Evolutionary conservation across 139 green algal species (phyloP).

Genomic region (Micractinium conductrix): DNA sequence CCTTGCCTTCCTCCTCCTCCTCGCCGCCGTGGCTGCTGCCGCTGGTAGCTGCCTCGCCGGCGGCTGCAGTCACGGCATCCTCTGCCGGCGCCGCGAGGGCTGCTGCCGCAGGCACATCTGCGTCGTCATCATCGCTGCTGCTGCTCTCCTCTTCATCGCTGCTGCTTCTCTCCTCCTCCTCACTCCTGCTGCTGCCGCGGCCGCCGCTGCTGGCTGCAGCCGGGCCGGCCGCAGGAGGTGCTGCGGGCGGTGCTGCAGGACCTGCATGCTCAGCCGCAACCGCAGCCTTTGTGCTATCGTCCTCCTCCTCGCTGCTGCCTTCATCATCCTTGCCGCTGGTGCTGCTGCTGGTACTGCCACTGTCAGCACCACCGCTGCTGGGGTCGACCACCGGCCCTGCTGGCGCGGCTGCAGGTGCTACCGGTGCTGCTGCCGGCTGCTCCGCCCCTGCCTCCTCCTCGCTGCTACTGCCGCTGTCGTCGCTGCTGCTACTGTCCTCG

Average conservation of each 20-base stretch:
- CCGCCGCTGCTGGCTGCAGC: not conserved
- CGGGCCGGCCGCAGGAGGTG: not conserved
- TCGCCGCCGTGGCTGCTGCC: too few relatives aligned
- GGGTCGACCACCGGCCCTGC: too few relatives aligned
- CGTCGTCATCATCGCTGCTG: not conserved
- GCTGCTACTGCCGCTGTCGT: not conserved
- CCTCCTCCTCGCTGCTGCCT: not conserved
- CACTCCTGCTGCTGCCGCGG: conserved; percentile 1
- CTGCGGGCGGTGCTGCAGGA: too few relatives aligned
- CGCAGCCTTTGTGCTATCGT: not conserved
- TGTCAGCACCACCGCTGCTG: not conserved
- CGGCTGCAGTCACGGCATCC: too few relatives aligned
- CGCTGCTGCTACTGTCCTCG: conserved; percentile 6
- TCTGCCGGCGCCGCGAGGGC: not conserved
- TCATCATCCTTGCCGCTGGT: not conserved
- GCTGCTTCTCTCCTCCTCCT: not conserved
- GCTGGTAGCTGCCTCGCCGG: too few relatives aligned
- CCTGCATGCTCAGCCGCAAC: not conserved
- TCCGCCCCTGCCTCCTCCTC: not conserved
- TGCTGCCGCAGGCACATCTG: too few relatives aligned
- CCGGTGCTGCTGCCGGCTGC: not conserved
- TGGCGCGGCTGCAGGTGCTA: not conserved
- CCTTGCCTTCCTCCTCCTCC: too few relatives aligned
- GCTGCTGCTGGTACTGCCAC: not conserved
- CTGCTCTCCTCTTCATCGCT: not conserved